Base-by-base conservation (phyloP, 2,329 filamentous ascomycete genomes). In the Helicocarpus griseus region DNA sequence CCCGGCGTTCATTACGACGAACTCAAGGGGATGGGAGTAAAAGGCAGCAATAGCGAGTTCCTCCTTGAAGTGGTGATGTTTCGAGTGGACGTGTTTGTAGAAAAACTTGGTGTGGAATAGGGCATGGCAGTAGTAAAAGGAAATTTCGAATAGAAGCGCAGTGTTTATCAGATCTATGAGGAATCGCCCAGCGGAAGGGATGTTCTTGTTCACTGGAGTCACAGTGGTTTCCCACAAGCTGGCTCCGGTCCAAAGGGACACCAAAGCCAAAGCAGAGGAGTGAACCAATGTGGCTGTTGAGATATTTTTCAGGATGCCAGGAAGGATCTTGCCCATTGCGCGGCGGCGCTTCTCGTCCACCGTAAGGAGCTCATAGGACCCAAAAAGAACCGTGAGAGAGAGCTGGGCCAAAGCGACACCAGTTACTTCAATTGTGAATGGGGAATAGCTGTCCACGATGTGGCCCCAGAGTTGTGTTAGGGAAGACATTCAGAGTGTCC, bases 51-150 rank as follows among this genome's bases (percentile, higher is more conserved):
- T 39, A 9, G 52, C 43, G 22, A 54, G 19, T 19, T 49, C 48
- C 17, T 49, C 52, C 21, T 26, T 41, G 22, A 52, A 54, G 21
- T 52, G 44, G 44, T 54, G 52, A 35, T 54, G 52, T 13, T 52
- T 39, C 6, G 44, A 39, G 38, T 54, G 52, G 11, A 54, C 19
- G 9, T 39, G 45, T 31, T 28, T 26, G 31, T 54, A 54, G 17
- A 54, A n/a, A 7, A 28, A 44, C 31, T 54, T 54, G n/a, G 52
- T 54, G 33, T 54, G 52, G 35, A 52, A 51, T 8, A 54, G 22
- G 22, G 48, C 48, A 40, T 54, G 52, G 40, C 39, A 22, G 21
- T 54, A 54, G 39, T 52, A 54, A 28, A 54, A 54, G 14, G 51
- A 29, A 7, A 52, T 14, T 21, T 54, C 52, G 29, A 47, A 47